phyloP scores from a whole-genome alignment of 2,329 filamentous ascomycete species.

The Talaromyces sp. region DNA sequence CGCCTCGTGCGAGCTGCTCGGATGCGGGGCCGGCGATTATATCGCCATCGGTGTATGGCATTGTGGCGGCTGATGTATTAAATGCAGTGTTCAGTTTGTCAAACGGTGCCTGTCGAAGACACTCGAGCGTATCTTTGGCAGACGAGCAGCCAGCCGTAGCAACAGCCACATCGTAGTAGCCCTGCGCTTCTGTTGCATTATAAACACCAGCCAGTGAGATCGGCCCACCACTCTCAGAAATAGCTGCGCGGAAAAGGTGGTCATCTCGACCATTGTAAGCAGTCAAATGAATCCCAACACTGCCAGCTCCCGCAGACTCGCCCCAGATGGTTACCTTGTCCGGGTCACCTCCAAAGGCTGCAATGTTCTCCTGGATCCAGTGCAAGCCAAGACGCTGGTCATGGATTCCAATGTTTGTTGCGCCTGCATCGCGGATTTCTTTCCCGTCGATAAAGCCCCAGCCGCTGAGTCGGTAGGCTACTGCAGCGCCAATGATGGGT shows the following conservation, averaged over 20 bases:
- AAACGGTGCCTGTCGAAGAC: slow-evolving; percentile 62
- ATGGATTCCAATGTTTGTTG: slow-evolving; percentile 46
- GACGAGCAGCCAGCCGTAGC: slow-evolving; percentile 34
- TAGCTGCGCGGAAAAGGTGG: slow-evolving; percentile 72
- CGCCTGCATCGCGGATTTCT: slow-evolving; percentile 6
- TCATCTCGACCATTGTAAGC: slow-evolving; percentile 67
- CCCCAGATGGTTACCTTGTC: slow-evolving; percentile 48
- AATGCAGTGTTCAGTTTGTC: slow-evolving; percentile 53
- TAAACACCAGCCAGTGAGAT: slow-evolving; percentile 59
- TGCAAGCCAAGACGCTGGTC: slow-evolving; percentile 55
- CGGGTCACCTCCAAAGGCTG: slow-evolving; percentile 53
- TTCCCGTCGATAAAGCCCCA: slow-evolving; percentile 31
- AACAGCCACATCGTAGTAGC: slow-evolving; percentile 39
- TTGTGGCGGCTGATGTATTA: slow-evolving; percentile 2
- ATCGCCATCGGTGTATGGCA: slow-evolving; percentile 48
- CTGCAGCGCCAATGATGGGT: slow-evolving; percentile 43
- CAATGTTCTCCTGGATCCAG: slow-evolving; percentile 54
- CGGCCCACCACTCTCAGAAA: slow-evolving; percentile 70
- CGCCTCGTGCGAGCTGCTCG: slow-evolving; percentile 46
- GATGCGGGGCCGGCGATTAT: slow-evolving; percentile 62
- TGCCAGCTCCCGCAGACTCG: slow-evolving; percentile 58
- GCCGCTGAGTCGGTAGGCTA: slow-evolving; percentile 42
- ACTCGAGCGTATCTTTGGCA: slow-evolving; percentile 42
- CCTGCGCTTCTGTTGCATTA: slow-evolving; percentile 56
- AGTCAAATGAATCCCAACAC: slow-evolving; percentile 70